phyloP scores from a whole-genome alignment of 306 rosid genomes.

The Dalbergia oliveri region DNA sequence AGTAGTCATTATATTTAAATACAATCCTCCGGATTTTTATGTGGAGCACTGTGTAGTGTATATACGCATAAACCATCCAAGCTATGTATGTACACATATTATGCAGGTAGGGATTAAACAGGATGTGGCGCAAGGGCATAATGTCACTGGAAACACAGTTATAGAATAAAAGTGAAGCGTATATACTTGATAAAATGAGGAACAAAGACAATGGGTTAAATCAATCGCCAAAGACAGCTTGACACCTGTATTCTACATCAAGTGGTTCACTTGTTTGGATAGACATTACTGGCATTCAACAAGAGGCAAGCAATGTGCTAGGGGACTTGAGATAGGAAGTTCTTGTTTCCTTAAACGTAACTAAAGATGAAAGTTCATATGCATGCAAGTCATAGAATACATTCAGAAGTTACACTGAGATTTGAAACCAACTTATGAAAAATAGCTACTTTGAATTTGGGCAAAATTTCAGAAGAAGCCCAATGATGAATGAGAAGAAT shows the following conservation, averaged over 20 bases:
- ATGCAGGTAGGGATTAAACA: not conserved
- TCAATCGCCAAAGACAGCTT: no score
- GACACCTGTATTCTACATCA: no score
- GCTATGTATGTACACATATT: not conserved
- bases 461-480: not conserved
- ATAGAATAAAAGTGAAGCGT: no score
- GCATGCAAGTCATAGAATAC: no score
- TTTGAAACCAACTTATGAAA: constrained; percentile 8
- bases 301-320: no score
- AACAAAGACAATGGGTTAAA: no score
- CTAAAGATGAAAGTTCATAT: no score
- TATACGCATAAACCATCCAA: not conserved
- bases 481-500: not conserved
- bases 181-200: no score
- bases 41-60: not conserved
- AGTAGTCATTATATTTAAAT: constrained; percentile 15
- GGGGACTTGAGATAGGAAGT: no score
- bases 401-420: not conserved
- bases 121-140: constrained; percentile 2
- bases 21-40: constrained; percentile 14
- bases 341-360: no score
- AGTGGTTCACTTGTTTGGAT: no score
- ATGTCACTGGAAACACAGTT: not conserved
- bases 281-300: no score
- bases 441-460: not conserved